Evolutionary conservation across 2,329 filamentous ascomycete genomes (phyloP), one percentile per base, ranked within the genome.

Genomic region (Ophiostoma ulmi): DNA sequence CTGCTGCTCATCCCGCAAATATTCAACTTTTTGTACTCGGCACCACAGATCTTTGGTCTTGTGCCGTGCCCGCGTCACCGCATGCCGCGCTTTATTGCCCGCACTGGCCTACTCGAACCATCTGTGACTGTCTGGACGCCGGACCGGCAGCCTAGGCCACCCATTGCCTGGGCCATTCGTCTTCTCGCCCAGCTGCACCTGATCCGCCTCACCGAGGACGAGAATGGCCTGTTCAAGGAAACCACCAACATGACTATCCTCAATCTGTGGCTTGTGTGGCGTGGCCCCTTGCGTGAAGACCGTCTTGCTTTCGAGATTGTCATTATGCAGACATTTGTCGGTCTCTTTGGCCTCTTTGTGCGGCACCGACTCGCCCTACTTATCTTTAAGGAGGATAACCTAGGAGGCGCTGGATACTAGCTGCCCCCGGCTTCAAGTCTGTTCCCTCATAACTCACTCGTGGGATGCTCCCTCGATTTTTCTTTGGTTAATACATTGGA

Each of bases 211-310:
- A 87, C 84, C 72, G 85, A 84, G 68, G 88, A 94, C 76, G 83
- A 88, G 48, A 81, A 89, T 22, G 91, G 91, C 8, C 82, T 85
- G 74, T 92, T 91, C 10, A 81, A 88, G 35, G 91, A 95, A 80
- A 94, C 90, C 26, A 93, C 88, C 74, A 99, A 99, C 80, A 86
- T 99, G 73, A 99, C 95, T 10, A 86, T 99, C 67, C 84, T 99
- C 75, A 99, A 99, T 78, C 85, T 99, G 70, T 99, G 94, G 94
- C 83, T 99, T 73, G 92, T 98, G 69, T 97, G 93, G 92, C 90
- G 94, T 78, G 95, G 95, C 0, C 94, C 95, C 2, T 87, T 97
- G 84, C 87, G 91, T 73, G 95, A 99, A 79, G 91, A 97, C 80
- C 85, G 87, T 65, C 84, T 99, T 70, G 92, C 93, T 36, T 83